Evolutionary conservation across 305 asterid genomes (phyloP).

Genomic region (Fraxinus angustifolia): DNA sequence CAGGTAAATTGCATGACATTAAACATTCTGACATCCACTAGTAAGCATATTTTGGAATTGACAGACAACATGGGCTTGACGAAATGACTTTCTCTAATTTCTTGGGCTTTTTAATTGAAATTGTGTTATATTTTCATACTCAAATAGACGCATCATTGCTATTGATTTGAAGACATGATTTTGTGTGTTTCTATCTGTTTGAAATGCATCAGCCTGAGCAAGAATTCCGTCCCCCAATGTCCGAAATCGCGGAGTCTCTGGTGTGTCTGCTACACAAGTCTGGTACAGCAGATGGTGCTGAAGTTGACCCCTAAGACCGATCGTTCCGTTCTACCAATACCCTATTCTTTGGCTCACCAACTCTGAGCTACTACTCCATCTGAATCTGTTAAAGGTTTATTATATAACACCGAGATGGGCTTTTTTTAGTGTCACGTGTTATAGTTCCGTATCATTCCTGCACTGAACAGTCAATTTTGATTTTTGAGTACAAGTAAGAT

Average conservation of each 20-base stretch:
- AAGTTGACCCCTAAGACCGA: conserved; percentile 40
- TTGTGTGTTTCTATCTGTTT: conserved; percentile 2
- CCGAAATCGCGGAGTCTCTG: conserved; percentile 59
- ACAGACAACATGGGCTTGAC: not conserved
- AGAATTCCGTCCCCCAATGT: conserved; percentile 73
- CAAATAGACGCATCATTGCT: not conserved
- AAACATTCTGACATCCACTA: not conserved
- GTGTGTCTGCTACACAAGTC: conserved; percentile 42
- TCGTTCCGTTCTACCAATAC: conserved; percentile 58
- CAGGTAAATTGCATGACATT: conserved; percentile 45
- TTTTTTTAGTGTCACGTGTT: not conserved
- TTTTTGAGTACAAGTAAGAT: not conserved
- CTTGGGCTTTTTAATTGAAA: not conserved
- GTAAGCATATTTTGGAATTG: not conserved
- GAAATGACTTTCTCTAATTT: not conserved
- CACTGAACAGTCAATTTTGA: not conserved
- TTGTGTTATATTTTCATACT: not conserved
- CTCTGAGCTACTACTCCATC: conserved; percentile 64
- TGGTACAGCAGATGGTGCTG: conserved; percentile 33
- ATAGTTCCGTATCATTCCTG: not conserved
- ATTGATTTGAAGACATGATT: not conserved
- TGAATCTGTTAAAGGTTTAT: conserved; percentile 20
- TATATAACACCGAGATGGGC: not conserved
- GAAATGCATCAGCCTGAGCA: conserved; percentile 61
- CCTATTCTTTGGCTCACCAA: conserved; percentile 61